These are phyloP conservation scores for Boletus pseudo-olivaceus DNA, from an alignment of 768 basidiomycete species.

Conservation along the genomic window DNA sequence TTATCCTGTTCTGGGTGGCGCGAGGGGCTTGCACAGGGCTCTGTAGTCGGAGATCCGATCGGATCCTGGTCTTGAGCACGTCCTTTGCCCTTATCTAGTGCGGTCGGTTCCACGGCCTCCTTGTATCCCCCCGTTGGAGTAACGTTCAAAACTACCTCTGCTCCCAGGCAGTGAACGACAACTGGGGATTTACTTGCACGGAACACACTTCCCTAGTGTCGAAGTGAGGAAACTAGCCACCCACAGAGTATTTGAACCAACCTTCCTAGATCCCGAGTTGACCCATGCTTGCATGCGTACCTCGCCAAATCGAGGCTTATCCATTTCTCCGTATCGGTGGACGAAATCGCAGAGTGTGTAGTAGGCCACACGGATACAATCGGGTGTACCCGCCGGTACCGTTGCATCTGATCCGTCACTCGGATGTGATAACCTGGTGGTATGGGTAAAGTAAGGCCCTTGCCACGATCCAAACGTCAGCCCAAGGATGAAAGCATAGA, in stretches of 20 bases:
- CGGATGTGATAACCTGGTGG: conserved; percentile 11
- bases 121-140: conserved; percentile 27
- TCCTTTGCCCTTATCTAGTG: conserved; percentile 13
- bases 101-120: not conserved
- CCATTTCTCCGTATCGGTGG: conserved; percentile 34
- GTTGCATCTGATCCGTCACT: conserved; percentile 9
- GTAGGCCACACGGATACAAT: conserved; percentile 19
- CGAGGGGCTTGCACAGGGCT: not conserved
- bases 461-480: conserved; percentile 1
- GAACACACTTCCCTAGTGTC: conserved; percentile 23
- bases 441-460: conserved; percentile 31
- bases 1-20: not conserved
- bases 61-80: conserved; percentile 5
- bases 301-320: conserved; percentile 31
- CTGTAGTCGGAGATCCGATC: conserved; percentile 1
- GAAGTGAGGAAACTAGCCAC: not conserved
- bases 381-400: conserved; percentile 27
- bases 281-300: conserved; percentile 43
- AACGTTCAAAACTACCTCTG: conserved; percentile 21
- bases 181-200: conserved; percentile 19
- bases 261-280: conserved; percentile 37
- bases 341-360: conserved; percentile 31
- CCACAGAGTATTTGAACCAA: conserved; percentile 2
- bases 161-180: conserved; percentile 26
- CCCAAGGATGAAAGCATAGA: not conserved